Evolutionary conservation across 2,329 filamentous ascomycete genomes (phyloP).

Genomic region (Byssothecium circinans): DNA sequence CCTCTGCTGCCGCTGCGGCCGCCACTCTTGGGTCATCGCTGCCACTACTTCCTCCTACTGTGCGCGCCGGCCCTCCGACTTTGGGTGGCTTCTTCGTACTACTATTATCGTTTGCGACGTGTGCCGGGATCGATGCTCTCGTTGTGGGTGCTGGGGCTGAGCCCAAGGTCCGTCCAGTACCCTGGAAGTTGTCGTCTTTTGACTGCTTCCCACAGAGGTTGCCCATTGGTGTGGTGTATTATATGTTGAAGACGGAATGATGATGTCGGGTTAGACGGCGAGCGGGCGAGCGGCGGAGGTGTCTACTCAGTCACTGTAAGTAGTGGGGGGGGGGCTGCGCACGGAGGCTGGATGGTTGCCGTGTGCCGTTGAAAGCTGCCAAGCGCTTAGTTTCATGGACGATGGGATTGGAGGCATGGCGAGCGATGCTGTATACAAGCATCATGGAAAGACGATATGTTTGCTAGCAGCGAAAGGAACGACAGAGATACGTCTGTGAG

Average conservation of each 20-base stretch:
- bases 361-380: background rate
- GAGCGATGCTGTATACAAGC: no score
- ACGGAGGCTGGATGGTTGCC: background rate
- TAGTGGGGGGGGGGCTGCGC: no score
- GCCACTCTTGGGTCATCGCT: constrained; percentile 66
- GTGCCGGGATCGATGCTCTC: constrained; percentile 42
- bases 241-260: constrained; percentile 3
- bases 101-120: constrained; percentile 12
- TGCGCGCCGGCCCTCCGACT: constrained; percentile 56
- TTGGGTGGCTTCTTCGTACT: constrained; percentile 44
- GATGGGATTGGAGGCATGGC: no score
- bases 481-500: background rate
- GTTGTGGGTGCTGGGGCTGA: constrained; percentile 54
- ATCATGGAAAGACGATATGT: background rate
- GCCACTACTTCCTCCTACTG: constrained; percentile 58
- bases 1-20: constrained; percentile 83
- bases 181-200: constrained; percentile 65
- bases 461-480: background rate
- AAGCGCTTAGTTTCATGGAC: background rate
- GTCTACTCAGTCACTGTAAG: constrained; percentile 25
- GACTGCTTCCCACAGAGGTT: constrained; percentile 78
- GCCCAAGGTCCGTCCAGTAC: constrained; percentile 72
- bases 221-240: constrained; percentile 63
- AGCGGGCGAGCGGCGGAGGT: constrained; percentile 25
- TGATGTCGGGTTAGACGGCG: constrained; percentile 11